Evolutionary conservation across 805 yeast genomes (phyloP).

Genomic region (Candida piceae): DNA sequence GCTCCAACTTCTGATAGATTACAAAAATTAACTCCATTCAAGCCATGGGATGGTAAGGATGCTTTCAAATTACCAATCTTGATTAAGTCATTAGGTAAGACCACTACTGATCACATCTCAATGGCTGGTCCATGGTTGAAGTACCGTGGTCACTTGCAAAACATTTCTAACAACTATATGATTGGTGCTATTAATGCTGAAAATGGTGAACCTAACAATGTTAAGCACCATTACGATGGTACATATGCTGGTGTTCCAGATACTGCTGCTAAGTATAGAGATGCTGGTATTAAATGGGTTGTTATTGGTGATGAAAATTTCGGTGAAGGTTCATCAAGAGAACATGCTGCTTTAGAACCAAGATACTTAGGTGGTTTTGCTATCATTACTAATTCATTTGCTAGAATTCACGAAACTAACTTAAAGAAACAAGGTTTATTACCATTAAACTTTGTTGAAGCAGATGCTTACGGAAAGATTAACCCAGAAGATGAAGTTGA

Average conservation of each 20-base stretch:
- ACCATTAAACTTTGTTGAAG: constrained; percentile 90
- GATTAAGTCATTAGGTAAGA: constrained; percentile 94
- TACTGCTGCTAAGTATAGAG: constrained; percentile 93
- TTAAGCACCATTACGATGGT: constrained; percentile 89
- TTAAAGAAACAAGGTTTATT: constrained; percentile 98
- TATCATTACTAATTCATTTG: constrained; percentile 95
- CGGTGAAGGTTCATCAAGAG: constrained; percentile 99
- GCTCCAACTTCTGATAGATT: constrained; percentile 93
- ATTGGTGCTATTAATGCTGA: constrained; percentile 98
- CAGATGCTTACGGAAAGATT: constrained; percentile 90
- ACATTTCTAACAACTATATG: constrained; percentile 98
- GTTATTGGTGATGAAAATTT: constrained; percentile 98
- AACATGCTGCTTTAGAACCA: constrained; percentile 99
- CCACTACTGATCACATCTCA: constrained; percentile 98
- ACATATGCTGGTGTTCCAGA: constrained; percentile 94
- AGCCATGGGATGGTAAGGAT: constrained; percentile 96
- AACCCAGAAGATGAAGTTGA: constrained; percentile 87
- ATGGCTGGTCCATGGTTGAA: constrained; percentile 99
- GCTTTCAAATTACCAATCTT: constrained; percentile 84
- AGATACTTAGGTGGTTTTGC: constrained; percentile 98
- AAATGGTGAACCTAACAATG: constrained; percentile 88
- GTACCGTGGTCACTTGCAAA: constrained; percentile 99
- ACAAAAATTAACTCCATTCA: constrained; percentile 90
- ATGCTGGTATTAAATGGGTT: constrained; percentile 89
- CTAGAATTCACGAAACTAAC: constrained; percentile 99